Evolutionary conservation across 495 filamentous ascomycete genomes (phyloP).

Genomic region (Penicillium psychrofluorescens): DNA sequence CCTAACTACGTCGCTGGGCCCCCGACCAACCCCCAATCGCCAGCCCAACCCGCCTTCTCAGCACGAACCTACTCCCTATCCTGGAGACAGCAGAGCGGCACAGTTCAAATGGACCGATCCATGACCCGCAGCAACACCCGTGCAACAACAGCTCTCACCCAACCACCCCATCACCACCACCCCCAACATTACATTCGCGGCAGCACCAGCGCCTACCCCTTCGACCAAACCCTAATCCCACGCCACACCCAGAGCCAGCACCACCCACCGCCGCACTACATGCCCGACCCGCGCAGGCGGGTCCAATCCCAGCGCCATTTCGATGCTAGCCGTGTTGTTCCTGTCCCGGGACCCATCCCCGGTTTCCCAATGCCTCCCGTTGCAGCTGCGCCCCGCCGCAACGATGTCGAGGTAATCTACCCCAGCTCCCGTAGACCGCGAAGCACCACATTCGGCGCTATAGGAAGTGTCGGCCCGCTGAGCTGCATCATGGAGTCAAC

Average conservation of each 20-base stretch:
- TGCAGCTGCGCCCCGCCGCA: conserved; percentile 13
- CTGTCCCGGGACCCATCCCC: background rate
- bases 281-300: conserved; percentile 10
- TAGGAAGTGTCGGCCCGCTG: conserved; percentile 10
- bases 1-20: conserved; percentile 14
- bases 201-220: conserved; percentile 18
- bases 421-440: conserved; percentile 30
- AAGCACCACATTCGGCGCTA: conserved; percentile 27
- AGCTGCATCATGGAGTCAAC: conserved; percentile 30
- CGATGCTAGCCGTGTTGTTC: conserved; percentile 14
- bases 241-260: conserved; percentile 26
- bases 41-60: too few species aligned
- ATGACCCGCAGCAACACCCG: conserved; percentile 6
- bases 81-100: conserved; percentile 6
- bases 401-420: conserved; percentile 29
- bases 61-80: conserved; percentile 12
- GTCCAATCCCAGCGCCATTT: conserved; percentile 11
- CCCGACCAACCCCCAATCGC: background rate
- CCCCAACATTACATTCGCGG: conserved; percentile 8
- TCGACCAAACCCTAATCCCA: conserved; percentile 19
- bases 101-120: background rate
- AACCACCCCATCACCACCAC: too few species aligned
- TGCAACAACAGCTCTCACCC: background rate
- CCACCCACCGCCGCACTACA: conserved; percentile 9
- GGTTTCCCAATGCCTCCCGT: too few species aligned